A percentile compares a stretch with the other conserved stretches of the same genome.
phyloP scores from a whole-genome alignment of 83 land plant genomes.

The Diphasiastrum complanatum region DNA sequence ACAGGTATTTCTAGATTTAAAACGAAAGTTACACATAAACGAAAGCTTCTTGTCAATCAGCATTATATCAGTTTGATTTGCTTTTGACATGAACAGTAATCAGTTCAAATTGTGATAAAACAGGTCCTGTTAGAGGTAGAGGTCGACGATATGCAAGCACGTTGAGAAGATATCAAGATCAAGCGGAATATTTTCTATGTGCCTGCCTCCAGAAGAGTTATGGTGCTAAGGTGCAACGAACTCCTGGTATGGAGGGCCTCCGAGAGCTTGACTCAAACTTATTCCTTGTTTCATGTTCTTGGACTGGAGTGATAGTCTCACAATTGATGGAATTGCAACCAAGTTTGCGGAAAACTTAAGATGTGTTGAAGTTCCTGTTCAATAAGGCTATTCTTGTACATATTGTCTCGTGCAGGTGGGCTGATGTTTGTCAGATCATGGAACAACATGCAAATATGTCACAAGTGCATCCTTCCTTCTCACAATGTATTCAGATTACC shows the following conservation, averaged over 20 bases:
- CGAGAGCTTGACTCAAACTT: too few species aligned
- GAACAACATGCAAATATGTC: slow-evolving; percentile 63
- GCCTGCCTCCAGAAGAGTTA: slow-evolving; percentile 42
- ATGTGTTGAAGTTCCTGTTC: neutral
- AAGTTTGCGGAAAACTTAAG: neutral
- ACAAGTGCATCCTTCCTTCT: slow-evolving; percentile 41
- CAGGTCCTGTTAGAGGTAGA: slow-evolving; percentile 39
- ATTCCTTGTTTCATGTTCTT: neutral
- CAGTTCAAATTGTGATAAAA: neutral
- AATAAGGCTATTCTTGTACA: neutral
- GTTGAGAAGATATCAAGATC: slow-evolving; percentile 36
- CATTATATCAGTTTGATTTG: neutral
- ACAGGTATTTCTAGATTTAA: neutral
- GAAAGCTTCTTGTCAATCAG: too few species aligned
- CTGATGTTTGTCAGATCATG: slow-evolving; percentile 36
- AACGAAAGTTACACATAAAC: neutral
- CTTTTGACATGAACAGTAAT: neutral
- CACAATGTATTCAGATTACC: slow-evolving; percentile 32
- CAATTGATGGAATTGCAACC: neutral
- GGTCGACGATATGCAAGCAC: slow-evolving; percentile 21
- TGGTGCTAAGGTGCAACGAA: slow-evolving; percentile 32
- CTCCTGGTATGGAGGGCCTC: slow-evolving; percentile 35
- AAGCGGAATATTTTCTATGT: slow-evolving; percentile 48
- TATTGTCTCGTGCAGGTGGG: slow-evolving; percentile 45
- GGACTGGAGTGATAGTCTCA: neutral